Conservation (phyloP, 371 early-diverging fungal species). For the Mucor mucedo region DNA sequence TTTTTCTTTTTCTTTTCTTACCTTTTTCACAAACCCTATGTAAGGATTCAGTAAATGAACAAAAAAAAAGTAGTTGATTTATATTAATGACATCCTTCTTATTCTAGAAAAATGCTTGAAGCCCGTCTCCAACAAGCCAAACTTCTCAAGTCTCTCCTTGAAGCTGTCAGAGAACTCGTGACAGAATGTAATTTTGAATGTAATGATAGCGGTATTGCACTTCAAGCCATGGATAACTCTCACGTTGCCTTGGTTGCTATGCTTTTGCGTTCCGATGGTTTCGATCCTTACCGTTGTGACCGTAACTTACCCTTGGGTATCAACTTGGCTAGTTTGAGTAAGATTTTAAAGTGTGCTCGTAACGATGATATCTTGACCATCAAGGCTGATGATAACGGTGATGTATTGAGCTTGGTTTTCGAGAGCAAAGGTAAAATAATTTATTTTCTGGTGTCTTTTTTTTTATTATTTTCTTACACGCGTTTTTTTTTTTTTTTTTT, state of each 20-base stretch:
- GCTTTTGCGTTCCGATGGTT: slow-evolving; percentile 86
- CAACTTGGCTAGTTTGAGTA: slow-evolving; percentile 83
- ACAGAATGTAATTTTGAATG: slow-evolving; percentile 98
- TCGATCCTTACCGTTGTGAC: slow-evolving; percentile 97
- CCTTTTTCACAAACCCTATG: too few relatives aligned
- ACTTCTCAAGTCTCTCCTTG: slow-evolving; percentile 92
- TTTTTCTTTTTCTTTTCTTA: too few relatives aligned
- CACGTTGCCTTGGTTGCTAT: slow-evolving; percentile 96
- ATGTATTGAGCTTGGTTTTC: slow-evolving; percentile 83
- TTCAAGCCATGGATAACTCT: slow-evolving; percentile 99
- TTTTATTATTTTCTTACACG: background rate
- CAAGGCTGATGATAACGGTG: slow-evolving; percentile 88
- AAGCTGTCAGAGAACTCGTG: slow-evolving; percentile 97
- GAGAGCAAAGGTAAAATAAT: slow-evolving; percentile 68
- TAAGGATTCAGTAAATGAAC: too few relatives aligned
- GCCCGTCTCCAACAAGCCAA: slow-evolving; percentile 77
- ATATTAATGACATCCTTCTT: too few relatives aligned
- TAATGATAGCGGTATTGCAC: slow-evolving; percentile 91
- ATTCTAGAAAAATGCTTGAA: slow-evolving; percentile 67
- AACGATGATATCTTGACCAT: slow-evolving; percentile 93
- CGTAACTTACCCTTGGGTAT: slow-evolving; percentile 93
- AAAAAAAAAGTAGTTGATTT: too few relatives aligned
- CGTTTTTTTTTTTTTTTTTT: background rate
- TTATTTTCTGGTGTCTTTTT: background rate
- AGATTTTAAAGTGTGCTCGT: slow-evolving; percentile 94